A percentile compares a stretch with the other conserved stretches of the same genome.
Conservation (phyloP, 345 rosid species). For the Syzygium oleosum region DNA sequence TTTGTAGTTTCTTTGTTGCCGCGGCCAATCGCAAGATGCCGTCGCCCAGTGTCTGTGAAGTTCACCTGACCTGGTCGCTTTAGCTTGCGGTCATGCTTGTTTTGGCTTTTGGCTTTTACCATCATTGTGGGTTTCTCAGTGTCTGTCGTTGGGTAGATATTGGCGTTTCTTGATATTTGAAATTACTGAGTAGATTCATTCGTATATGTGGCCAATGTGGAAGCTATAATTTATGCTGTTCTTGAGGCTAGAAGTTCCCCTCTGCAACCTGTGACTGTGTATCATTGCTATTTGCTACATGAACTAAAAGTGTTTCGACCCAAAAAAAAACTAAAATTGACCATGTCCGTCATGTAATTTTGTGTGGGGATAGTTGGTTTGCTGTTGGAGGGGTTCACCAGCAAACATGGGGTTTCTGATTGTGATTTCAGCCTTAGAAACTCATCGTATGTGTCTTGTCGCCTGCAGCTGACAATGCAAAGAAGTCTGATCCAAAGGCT, state of each 20-base stretch:
- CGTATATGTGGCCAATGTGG: not conserved
- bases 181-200: not conserved
- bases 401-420: not conserved
- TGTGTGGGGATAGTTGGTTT: not conserved
- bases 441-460: not conserved
- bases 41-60: not conserved
- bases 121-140: not conserved
- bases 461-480: constrained; percentile 26
- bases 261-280: not conserved
- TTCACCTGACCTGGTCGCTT: not conserved
- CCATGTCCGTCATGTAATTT: not conserved
- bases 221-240: not conserved
- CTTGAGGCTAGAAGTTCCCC: not conserved
- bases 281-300: not conserved
- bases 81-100: not conserved
- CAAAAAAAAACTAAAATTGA: not conserved
- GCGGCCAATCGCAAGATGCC: not conserved
- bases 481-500: constrained; percentile 77
- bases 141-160: not conserved
- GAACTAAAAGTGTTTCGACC: not conserved
- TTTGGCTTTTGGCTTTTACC: not conserved
- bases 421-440: not conserved
- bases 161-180: not conserved
- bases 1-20: not conserved
- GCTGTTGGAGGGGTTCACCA: not conserved